Conservation (phyloP, 2,329 filamentous ascomycete species). For the Metarhizium rileyi region DNA sequence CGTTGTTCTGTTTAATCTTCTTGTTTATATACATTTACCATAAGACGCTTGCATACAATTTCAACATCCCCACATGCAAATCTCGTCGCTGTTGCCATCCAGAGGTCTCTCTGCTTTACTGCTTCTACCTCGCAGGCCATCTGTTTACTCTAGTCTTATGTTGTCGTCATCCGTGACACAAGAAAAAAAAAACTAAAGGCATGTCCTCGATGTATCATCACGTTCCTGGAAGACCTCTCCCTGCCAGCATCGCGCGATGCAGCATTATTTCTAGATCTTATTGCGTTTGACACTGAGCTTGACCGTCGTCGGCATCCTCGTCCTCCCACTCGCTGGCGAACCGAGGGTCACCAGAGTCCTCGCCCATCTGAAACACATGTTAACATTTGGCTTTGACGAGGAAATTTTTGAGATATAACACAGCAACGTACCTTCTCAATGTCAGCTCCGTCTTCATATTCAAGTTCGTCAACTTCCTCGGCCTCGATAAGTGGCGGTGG, state of each 20-base stretch:
- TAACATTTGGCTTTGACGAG: constrained; percentile 11
- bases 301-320: constrained; percentile 57
- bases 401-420: background rate
- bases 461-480: constrained; percentile 76
- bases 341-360: constrained; percentile 57
- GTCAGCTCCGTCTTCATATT: constrained; percentile 73
- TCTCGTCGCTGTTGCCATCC: background rate
- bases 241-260: background rate
- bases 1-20: no score
- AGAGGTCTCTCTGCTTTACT: background rate
- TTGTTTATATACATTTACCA: background rate
- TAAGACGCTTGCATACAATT: background rate
- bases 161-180: constrained; percentile 7
- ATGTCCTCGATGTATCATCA: background rate
- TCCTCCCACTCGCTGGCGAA: constrained; percentile 60
- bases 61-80: background rate
- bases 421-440: constrained; percentile 57
- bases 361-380: constrained; percentile 50
- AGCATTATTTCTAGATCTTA: constrained; percentile 30
- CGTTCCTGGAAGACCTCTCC: background rate
- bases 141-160: constrained; percentile 1
- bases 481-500: constrained; percentile 51
- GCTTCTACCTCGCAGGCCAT: background rate
- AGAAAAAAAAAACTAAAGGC: constrained; percentile 1
- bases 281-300: constrained; percentile 65